A percentile compares a stretch with the other conserved stretches of the same genome.
Evolutionary conservation across 1,139 yeast genomes (phyloP).

Genomic region (Blastobotrys elegans): DNA sequence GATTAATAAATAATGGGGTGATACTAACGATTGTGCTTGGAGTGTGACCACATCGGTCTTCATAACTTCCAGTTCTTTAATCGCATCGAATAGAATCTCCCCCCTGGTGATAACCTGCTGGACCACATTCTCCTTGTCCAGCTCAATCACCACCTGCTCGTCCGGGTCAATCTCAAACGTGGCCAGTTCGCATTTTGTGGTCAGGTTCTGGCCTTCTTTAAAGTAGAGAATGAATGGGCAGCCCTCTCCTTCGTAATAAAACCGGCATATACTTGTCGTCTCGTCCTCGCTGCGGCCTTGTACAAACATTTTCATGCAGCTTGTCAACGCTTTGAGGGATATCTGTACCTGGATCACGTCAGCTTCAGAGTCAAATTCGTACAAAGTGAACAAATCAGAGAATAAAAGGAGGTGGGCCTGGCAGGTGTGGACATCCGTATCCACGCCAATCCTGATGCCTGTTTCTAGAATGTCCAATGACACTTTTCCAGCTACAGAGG

Average conservation of each 20-base stretch:
- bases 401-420: constrained; percentile 28
- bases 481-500: constrained; percentile 24
- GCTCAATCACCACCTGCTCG: constrained; percentile 17
- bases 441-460: constrained; percentile 29
- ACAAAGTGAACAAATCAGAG: constrained; percentile 24
- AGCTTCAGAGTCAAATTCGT: constrained; percentile 20
- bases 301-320: constrained; percentile 29
- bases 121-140: constrained; percentile 47
- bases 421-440: constrained; percentile 25
- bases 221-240: constrained; percentile 63
- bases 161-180: constrained; percentile 39
- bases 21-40: constrained; percentile 34
- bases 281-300: constrained; percentile 6
- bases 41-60: constrained; percentile 57
- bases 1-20: constrained; percentile 41
- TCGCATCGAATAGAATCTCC: constrained; percentile 55
- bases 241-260: constrained; percentile 53
- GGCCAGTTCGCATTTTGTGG: constrained; percentile 65
- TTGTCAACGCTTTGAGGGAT: constrained; percentile 25
- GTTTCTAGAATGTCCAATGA: constrained; percentile 27
- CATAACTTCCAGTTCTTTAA: constrained; percentile 64
- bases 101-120: constrained; percentile 67
- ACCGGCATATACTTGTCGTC: constrained; percentile 20
- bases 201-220: constrained; percentile 57
- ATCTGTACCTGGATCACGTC: constrained; percentile 21